Conservation (phyloP, 2,329 filamentous ascomycete genomes). For the Podosphaera xanthii region DNA sequence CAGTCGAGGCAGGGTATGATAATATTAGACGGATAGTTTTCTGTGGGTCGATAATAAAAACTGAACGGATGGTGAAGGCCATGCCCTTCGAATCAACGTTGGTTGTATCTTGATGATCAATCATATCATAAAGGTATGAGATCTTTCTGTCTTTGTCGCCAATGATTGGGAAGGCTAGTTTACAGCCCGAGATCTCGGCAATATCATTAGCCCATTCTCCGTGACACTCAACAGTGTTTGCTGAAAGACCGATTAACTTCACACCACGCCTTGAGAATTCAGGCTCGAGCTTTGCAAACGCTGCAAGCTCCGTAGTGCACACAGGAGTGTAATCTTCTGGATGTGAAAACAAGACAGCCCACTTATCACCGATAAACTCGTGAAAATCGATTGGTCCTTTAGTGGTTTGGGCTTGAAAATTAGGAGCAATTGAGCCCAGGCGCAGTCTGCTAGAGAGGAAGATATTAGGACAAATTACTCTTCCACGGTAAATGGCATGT, state of each 20-base stretch:
- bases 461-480: neutral
- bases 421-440: constrained; percentile 45
- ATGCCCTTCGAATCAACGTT: constrained; percentile 66
- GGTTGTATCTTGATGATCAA: constrained; percentile 60
- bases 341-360: constrained; percentile 69
- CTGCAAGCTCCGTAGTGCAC: constrained; percentile 86
- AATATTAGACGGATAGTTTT: constrained; percentile 88
- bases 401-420: constrained; percentile 68
- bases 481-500: neutral
- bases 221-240: constrained; percentile 69
- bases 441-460: constrained; percentile 25
- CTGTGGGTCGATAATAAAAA: constrained; percentile 82
- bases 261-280: constrained; percentile 73
- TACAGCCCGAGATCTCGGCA: constrained; percentile 49
- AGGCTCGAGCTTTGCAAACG: constrained; percentile 70
- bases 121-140: constrained; percentile 58
- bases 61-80: constrained; percentile 82
- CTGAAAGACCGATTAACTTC: constrained; percentile 77
- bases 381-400: constrained; percentile 62
- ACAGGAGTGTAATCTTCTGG: constrained; percentile 84
- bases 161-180: constrained; percentile 57
- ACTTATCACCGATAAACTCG: constrained; percentile 55
- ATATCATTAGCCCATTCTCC: constrained; percentile 82
- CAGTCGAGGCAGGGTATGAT: constrained; percentile 73
- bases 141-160: constrained; percentile 61